Percentiles rank a stretch among this genome's conserved stretches.
Conservation (phyloP, 257 asterid species). For the Solanum appendiculatum region DNA sequence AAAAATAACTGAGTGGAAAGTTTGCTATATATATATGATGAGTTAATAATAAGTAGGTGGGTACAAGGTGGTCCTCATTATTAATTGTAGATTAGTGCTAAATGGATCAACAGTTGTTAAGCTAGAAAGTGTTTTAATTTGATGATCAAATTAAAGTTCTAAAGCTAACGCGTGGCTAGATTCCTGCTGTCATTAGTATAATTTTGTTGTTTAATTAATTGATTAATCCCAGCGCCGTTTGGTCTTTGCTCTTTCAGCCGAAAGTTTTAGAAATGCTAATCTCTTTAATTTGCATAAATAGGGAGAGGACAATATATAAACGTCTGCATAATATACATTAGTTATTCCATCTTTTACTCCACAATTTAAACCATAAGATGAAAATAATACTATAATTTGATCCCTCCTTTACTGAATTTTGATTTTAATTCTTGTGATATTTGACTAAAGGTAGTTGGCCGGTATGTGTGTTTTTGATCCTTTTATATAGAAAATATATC, state of each 20-base stretch:
- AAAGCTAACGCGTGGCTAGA: conserved; percentile 2
- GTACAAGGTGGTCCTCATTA: neutral
- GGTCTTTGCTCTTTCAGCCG: neutral
- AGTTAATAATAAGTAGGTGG: neutral
- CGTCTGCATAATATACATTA: neutral
- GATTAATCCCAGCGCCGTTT: neutral
- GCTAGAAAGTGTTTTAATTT: neutral
- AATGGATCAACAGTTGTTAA: neutral
- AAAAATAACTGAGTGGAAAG: neutral
- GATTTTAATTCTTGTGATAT: neutral
- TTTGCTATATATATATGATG: neutral
- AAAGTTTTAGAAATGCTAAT: neutral
- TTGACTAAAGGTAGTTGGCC: neutral
- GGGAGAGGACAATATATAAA: neutral
- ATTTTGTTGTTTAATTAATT: neutral
- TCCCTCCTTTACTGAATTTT: neutral
- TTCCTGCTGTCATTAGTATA: neutral
- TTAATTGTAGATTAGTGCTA: neutral
- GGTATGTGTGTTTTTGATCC: neutral
- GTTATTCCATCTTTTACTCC: neutral
- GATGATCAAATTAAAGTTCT: neutral
- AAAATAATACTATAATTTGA: neutral
- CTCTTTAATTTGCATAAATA: neutral
- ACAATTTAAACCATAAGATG: neutral
- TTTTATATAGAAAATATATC: neutral